Percentiles rank a stretch among this genome's conserved stretches.
These are phyloP conservation scores for Parachaetomium inaequale DNA, from an alignment of 495 filamentous ascomycete species.

Conservation along the genomic window DNA sequence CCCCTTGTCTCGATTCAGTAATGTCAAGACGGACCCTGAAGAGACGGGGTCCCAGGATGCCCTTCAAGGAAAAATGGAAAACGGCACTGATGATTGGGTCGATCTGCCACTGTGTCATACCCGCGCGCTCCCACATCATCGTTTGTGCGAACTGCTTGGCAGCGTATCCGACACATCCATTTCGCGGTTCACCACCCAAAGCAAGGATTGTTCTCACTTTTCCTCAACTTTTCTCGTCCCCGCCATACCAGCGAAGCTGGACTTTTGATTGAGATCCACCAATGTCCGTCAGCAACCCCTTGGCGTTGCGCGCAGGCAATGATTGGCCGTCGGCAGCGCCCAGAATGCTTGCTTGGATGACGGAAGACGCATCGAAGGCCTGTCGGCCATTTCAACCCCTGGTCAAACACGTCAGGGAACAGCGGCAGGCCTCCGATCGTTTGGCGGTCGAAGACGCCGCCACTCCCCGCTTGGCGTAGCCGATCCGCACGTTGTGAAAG, in stretches of 20 bases:
- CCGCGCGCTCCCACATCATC: conserved; percentile 7
- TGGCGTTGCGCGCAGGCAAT: background rate
- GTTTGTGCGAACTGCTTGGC: conserved; percentile 3
- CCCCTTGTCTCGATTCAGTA: too few species aligned
- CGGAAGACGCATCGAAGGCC: conserved; percentile 4
- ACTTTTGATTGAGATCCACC: conserved; percentile 8
- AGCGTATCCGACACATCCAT: background rate
- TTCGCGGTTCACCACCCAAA: background rate
- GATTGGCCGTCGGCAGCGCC: conserved; percentile 4
- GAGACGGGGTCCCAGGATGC: background rate
- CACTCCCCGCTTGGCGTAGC: background rate
- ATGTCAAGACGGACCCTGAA: too few species aligned
- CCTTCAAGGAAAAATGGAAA: background rate
- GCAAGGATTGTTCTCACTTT: background rate
- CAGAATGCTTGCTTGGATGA: conserved; percentile 5
- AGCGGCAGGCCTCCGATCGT: conserved; percentile 8
- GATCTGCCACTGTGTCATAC: conserved; percentile 7
- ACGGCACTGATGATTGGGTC: background rate
- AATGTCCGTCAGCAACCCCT: background rate
- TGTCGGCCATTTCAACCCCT: background rate
- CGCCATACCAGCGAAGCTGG: background rate
- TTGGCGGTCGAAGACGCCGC: background rate
- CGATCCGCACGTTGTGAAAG: background rate
- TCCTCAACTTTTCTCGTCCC: background rate
- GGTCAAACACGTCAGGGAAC: conserved; percentile 12